Evolutionary conservation across 139 green algal genomes (phyloP), one percentile per base, ranked within the genome.

Genomic region (Chlamydomonas sphaeroides): DNA sequence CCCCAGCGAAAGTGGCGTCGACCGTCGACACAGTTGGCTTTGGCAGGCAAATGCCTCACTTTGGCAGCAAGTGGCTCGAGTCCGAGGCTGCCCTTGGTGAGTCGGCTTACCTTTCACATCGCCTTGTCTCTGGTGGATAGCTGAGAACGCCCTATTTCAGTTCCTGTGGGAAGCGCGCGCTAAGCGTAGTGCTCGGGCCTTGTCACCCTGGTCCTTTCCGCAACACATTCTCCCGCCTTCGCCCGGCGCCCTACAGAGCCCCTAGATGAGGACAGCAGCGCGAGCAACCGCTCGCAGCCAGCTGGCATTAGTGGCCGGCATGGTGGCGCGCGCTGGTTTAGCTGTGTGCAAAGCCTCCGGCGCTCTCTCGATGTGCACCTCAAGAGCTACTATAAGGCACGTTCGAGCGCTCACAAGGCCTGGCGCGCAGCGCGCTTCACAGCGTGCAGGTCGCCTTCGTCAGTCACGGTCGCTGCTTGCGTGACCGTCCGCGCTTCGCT

Each of bases 351-450:
- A 17, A 61, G 62, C 32, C 69, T 82, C n/a, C 61, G 75, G 1
- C 75, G 75, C 15, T 71, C 56, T 32, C 62, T 82, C 4, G 75
- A 82, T 20, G 59, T 82, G 14, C 75, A 82, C 21, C 26, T 82
- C 14, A 82, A 82, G 62, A 65, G 42, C 25, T 82, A 82, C 32
- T 72, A 72, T 6, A 82, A 82, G 75, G 75, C 30, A 42, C 45
- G 71, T 53, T 10, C 26, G 3, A 63, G 51, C 20, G 45, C 45
- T 10, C 45, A n/a, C n/a, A n/a, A n/a, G n/a, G n/a, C n/a, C n/a
- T n/a, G n/a, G n/a, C n/a, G n/a, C n/a, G n/a, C n/a, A n/a, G n/a
- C n/a, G n/a, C n/a, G n/a, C n/a, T n/a, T n/a, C n/a, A n/a, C n/a
- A n/a, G n/a, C n/a, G n/a, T n/a, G n/a, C n/a, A n/a, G n/a, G n/a